phyloP scores from a whole-genome alignment of 1,139 yeast species.

The Sugiyamaella novakii region DNA sequence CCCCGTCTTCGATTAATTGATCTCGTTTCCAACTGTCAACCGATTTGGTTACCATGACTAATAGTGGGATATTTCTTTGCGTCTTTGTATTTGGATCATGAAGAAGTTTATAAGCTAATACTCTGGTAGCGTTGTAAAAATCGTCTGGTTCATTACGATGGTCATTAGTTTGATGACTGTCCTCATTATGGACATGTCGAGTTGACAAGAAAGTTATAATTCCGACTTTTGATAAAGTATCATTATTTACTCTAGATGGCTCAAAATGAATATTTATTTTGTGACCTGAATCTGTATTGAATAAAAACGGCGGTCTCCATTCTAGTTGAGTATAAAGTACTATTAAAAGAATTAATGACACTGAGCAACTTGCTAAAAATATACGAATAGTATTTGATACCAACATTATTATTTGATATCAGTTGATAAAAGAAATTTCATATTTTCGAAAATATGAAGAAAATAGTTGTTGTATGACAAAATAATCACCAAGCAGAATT shows the following conservation, averaged over 20 bases:
- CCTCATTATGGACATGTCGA: not conserved
- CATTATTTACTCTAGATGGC: slow-evolving; percentile 1
- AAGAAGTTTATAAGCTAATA: slow-evolving; percentile 24
- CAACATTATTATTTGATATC: slow-evolving; percentile 1
- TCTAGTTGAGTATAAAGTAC: slow-evolving; percentile 10
- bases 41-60: slow-evolving; percentile 23
- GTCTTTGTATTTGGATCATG: slow-evolving; percentile 21
- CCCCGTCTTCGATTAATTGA: slow-evolving; percentile 23
- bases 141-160: slow-evolving; percentile 19
- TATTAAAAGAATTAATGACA: slow-evolving; percentile 2
- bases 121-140: slow-evolving; percentile 24
- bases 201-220: slow-evolving; percentile 15
- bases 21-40: slow-evolving; percentile 22
- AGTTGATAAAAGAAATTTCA: too few species aligned
- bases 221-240: slow-evolving; percentile 1
- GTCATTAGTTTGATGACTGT: not conserved
- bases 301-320: slow-evolving; percentile 11
- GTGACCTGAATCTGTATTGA: not conserved
- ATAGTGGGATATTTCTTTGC: slow-evolving; percentile 18
- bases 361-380: slow-evolving; percentile 9
- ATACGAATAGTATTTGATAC: slow-evolving; percentile 6
- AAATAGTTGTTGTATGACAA: too few species aligned
- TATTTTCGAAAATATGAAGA: not conserved
- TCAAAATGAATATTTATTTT: not conserved
- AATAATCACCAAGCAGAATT: too few species aligned